Percentiles rank a stretch among this genome's conserved stretches.
phyloP scores from a whole-genome alignment of 305 asterid genomes.

The Solanum hybrid region DNA sequence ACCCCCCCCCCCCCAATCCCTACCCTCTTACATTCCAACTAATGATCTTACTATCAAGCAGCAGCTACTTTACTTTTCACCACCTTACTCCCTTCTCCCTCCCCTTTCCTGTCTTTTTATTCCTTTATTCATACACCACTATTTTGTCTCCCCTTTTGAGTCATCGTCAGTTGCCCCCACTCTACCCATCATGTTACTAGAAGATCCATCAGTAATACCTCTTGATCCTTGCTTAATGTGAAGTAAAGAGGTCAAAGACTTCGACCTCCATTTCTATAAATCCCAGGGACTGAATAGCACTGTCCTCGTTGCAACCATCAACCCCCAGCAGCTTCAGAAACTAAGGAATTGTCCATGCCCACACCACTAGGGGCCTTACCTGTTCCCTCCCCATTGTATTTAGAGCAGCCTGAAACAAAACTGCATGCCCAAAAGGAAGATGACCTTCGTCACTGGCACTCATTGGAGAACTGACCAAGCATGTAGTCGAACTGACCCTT shows the following conservation, averaged over 20 bases:
- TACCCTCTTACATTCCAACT: neutral
- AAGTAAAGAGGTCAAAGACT: neutral
- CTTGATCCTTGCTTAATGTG: neutral
- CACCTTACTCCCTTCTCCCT: neutral
- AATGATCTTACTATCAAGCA: neutral
- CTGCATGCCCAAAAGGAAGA: neutral
- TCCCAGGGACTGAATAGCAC: neutral
- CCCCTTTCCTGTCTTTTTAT: neutral
- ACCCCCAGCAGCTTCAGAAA: neutral
- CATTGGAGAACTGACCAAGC: neutral
- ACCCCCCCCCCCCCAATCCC: too few species aligned
- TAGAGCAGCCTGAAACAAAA: neutral
- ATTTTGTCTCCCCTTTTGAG: neutral
- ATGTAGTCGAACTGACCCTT: neutral
- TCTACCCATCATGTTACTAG: too few species aligned
- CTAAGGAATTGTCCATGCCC: neutral
- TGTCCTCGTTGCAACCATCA: neutral
- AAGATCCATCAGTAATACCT: neutral
- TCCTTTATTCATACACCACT: neutral
- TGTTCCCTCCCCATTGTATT: neutral
- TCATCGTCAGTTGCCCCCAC: neutral
- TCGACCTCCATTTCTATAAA: neutral
- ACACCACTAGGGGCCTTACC: neutral
- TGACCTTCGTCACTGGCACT: neutral
- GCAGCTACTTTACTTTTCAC: neutral